phyloP scores from a whole-genome alignment of 441 rosid species.

The Hura crepitans region DNA sequence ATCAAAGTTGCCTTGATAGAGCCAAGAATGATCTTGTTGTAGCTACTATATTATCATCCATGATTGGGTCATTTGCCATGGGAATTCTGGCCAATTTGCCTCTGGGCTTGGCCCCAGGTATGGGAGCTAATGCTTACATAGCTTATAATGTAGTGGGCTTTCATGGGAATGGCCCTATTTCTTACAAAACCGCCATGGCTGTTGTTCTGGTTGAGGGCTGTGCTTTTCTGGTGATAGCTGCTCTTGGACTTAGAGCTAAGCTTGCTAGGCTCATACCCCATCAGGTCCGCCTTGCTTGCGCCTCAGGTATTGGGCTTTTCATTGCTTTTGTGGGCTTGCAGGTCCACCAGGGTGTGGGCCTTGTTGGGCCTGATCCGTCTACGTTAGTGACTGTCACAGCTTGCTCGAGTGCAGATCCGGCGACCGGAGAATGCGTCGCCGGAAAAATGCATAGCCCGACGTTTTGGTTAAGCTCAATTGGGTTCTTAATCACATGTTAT shows the following conservation, averaged over 20 bases:
- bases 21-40: constrained; percentile 70
- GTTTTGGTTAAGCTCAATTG: constrained; percentile 66
- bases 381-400: constrained; percentile 64
- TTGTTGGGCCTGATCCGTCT: constrained; percentile 73
- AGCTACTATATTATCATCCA: constrained; percentile 62
- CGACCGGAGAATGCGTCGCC: constrained; percentile 54
- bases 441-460: constrained; percentile 73
- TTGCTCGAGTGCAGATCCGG: constrained; percentile 41
- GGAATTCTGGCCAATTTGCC: constrained; percentile 78
- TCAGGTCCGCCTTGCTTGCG: constrained; percentile 55
- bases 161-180: constrained; percentile 72
- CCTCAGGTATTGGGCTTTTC: constrained; percentile 73
- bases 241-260: constrained; percentile 59
- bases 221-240: constrained; percentile 48
- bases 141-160: constrained; percentile 81
- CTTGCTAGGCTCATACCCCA: constrained; percentile 62
- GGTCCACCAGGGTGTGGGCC: constrained; percentile 70
- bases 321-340: constrained; percentile 81
- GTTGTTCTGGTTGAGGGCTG: constrained; percentile 64
- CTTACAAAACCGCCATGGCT: constrained; percentile 64
- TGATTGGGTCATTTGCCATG: constrained; percentile 78
- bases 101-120: constrained; percentile 72
- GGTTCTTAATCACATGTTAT: constrained; percentile 59
- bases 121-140: constrained; percentile 78
- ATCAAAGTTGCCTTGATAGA: constrained; percentile 52